A percentile compares a stretch with the other conserved stretches of the same genome.
Conservation (phyloP, 352 stramenopile genomes). For the Thraustochytrium sp. region DNA sequence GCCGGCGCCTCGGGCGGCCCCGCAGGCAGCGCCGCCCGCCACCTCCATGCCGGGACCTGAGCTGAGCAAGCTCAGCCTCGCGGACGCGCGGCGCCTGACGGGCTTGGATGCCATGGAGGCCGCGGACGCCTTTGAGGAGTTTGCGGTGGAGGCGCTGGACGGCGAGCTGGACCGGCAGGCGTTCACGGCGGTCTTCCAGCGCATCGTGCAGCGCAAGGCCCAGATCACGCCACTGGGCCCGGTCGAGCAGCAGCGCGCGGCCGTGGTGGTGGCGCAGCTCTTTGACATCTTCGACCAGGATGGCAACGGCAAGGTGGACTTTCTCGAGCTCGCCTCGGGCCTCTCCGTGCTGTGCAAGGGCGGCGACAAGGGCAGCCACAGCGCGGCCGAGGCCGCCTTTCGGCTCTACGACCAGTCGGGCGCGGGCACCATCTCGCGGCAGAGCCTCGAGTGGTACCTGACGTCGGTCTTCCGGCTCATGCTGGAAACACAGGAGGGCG, state of each 20-base stretch:
- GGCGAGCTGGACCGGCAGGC: slow-evolving; percentile 59
- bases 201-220: slow-evolving; percentile 44
- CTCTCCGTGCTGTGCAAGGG: slow-evolving; percentile 3
- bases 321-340: slow-evolving; percentile 21
- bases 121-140: slow-evolving; percentile 73
- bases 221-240: slow-evolving; percentile 30
- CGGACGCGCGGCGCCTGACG: slow-evolving; percentile 70
- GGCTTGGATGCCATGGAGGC: slow-evolving; percentile 67
- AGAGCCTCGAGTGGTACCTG: slow-evolving; percentile 30
- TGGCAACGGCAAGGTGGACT: slow-evolving; percentile 23
- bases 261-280: slow-evolving; percentile 67
- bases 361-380: not conserved
- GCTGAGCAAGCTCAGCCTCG: slow-evolving; percentile 50
- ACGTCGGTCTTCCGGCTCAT: slow-evolving; percentile 18
- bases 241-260: slow-evolving; percentile 52
- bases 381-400: slow-evolving; percentile 12
- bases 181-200: slow-evolving; percentile 57
- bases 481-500: not conserved
- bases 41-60: no score
- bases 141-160: slow-evolving; percentile 64
- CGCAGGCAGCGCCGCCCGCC: not conserved
- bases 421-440: not conserved
- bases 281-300: slow-evolving; percentile 39
- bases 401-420: slow-evolving; percentile 24
- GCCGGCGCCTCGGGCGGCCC: not conserved